Evolutionary conservation across 495 filamentous ascomycete species (phyloP).

Genomic region (Achaetomiella virescens): DNA sequence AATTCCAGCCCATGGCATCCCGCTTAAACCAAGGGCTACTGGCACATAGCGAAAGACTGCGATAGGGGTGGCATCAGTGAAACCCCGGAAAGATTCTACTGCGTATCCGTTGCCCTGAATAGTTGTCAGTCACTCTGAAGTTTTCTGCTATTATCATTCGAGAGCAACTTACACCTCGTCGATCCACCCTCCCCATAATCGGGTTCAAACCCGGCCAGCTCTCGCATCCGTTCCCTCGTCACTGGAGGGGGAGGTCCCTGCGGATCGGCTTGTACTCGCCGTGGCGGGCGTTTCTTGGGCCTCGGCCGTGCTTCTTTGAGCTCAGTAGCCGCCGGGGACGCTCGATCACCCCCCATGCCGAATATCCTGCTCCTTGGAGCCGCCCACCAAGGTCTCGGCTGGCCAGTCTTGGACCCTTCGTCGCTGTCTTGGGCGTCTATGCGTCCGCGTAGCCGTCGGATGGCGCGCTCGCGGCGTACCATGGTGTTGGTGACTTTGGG

Average conservation of each 20-base stretch:
- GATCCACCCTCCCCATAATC: conserved; percentile 15
- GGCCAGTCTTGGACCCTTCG: conserved; percentile 3
- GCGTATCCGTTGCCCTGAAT: conserved; percentile 20
- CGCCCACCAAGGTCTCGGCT: conserved; percentile 10
- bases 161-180: conserved; percentile 20
- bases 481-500: conserved; percentile 75
- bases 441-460: conserved; percentile 38
- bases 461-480: conserved; percentile 64
- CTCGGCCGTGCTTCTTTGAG: background rate
- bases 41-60: background rate
- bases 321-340: background rate
- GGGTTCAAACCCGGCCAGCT: conserved; percentile 23
- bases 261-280: background rate
- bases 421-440: conserved; percentile 17
- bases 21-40: background rate
- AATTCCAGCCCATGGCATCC: background rate
- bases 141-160: background rate
- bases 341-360: background rate
- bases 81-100: conserved; percentile 27
- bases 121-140: background rate
- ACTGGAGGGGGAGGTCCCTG: conserved; percentile 5
- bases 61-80: background rate
- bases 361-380: conserved; percentile 15
- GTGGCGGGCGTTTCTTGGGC: conserved; percentile 3
- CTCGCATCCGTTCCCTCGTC: conserved; percentile 27